Conservation (phyloP, 768 basidiomycete species). For the Boletus subcaerulescens region DNA sequence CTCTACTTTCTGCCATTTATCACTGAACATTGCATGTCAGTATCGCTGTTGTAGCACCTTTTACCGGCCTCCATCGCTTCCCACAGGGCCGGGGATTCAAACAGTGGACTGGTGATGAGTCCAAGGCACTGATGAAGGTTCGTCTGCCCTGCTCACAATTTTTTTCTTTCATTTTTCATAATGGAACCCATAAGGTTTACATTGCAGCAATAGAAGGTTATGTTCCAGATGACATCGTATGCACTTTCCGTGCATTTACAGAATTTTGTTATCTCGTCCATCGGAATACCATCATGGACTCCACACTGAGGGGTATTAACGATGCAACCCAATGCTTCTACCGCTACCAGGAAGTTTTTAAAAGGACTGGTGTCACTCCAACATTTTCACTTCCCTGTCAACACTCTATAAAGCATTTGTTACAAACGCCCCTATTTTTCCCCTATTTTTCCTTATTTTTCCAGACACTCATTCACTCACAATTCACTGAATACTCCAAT, state of each 20-base stretch:
- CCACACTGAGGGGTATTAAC: too few relatives aligned
- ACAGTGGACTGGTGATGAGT: slow-evolving; percentile 41
- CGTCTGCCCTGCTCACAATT: background rate
- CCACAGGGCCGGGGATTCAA: slow-evolving; percentile 31
- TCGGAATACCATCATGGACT: too few relatives aligned
- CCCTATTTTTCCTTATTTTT: too few relatives aligned
- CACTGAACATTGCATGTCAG: slow-evolving; percentile 8
- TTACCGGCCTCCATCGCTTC: slow-evolving; percentile 28
- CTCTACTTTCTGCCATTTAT: too few relatives aligned
- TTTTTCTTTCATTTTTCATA: background rate
- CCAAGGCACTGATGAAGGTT: slow-evolving; percentile 40
- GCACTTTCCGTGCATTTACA: too few relatives aligned
- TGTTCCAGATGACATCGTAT: too few relatives aligned
- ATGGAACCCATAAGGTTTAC: slow-evolving; percentile 7
- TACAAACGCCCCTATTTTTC: too few relatives aligned
- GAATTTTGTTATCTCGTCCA: too few relatives aligned
- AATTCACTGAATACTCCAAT: too few relatives aligned
- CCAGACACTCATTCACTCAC: too few relatives aligned
- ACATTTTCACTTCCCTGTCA: background rate
- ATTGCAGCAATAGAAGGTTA: too few relatives aligned
- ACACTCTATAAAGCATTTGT: background rate
- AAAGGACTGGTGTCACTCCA: background rate
- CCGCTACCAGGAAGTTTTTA: slow-evolving; percentile 19
- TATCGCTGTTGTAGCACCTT: slow-evolving; percentile 27
- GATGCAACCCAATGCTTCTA: slow-evolving; percentile 13